Percentiles rank a stretch among this genome's conserved stretches.
Conservation (phyloP, 805 yeast species). For the Tetrapisispora pingtungensis region DNA sequence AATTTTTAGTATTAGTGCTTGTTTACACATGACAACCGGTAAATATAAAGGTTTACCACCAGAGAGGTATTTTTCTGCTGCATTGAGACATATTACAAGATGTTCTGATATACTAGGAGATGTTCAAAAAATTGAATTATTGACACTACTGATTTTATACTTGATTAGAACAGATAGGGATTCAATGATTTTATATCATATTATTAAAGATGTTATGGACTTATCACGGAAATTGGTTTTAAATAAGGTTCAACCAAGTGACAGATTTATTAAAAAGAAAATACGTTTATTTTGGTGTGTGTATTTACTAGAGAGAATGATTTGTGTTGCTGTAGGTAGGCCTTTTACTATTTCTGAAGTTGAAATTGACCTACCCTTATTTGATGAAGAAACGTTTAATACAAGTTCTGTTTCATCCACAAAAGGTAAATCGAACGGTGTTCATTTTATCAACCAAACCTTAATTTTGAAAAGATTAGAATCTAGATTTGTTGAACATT, state of each 20-base stretch:
- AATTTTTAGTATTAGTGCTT: constrained; percentile 42
- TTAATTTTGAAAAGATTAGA: constrained; percentile 49
- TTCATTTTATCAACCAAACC: constrained; percentile 47
- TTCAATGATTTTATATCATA: constrained; percentile 42
- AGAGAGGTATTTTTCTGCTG: constrained; percentile 46
- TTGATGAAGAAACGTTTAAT: constrained; percentile 34
- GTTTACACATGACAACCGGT: constrained; percentile 46
- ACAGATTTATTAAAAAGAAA: constrained; percentile 29
- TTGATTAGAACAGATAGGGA: constrained; percentile 54
- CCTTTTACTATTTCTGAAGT: constrained; percentile 45
- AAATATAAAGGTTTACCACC: constrained; percentile 48
- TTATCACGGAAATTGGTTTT: constrained; percentile 30
- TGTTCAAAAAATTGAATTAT: constrained; percentile 42
- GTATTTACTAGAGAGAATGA: constrained; percentile 51
- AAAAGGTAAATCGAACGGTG: constrained; percentile 15
- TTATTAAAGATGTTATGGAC: constrained; percentile 43
- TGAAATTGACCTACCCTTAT: constrained; percentile 42
- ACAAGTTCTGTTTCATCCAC: constrained; percentile 11
- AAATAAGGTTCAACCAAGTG: constrained; percentile 20
- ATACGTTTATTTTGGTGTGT: constrained; percentile 57
- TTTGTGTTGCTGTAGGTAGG: constrained; percentile 52
- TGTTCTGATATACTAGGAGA: constrained; percentile 33
- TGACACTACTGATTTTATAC: constrained; percentile 43
- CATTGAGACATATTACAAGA: constrained; percentile 44
- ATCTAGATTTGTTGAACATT: constrained; percentile 45